These are phyloP conservation scores for Diplosphaera chodatii DNA, from an alignment of 139 green algal species.

Conservation along the genomic window DNA sequence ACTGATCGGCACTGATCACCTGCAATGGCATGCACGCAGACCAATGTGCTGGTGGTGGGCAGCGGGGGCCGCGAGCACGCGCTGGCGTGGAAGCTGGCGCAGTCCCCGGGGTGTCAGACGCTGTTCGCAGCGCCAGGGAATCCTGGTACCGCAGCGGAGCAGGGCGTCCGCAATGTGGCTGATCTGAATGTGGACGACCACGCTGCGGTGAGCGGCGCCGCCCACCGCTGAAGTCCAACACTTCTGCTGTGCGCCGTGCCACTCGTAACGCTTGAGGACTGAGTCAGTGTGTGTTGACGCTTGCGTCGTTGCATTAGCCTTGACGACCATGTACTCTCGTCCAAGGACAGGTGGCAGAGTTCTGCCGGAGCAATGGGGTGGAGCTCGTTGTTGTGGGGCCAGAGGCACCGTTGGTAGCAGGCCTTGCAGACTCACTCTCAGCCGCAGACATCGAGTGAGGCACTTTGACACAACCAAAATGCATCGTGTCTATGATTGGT, in stretches of 20 bases:
- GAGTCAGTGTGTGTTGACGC: too few species aligned
- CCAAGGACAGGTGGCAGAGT: conserved; percentile 68
- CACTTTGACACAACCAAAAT: too few species aligned
- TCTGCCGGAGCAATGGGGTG: conserved; percentile 68
- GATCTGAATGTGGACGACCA: conserved; percentile 31
- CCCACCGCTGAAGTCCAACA: too few species aligned
- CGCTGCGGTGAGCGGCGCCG: not conserved
- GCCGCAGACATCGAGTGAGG: conserved; percentile 52
- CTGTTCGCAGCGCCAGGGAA: conserved; percentile 82
- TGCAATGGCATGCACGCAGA: conserved; percentile 26
- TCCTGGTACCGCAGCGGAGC: conserved; percentile 67
- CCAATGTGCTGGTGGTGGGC: conserved; percentile 85
- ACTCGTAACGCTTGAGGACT: too few species aligned
- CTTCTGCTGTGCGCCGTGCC: too few species aligned
- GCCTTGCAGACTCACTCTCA: conserved; percentile 76
- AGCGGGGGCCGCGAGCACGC: conserved; percentile 84
- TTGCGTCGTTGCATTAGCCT: too few species aligned
- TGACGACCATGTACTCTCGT: too few species aligned
- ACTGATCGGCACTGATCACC: too few species aligned
- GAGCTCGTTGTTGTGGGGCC: conserved; percentile 83
- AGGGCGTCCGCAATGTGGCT: conserved; percentile 32
- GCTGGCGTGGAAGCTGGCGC: conserved; percentile 78
- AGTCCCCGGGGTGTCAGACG: conserved; percentile 46
- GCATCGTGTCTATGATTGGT: too few species aligned
- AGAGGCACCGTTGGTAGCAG: conserved; percentile 89